Conservation (phyloP, 2,329 filamentous ascomycete genomes). For the Xylariales sp. region DNA sequence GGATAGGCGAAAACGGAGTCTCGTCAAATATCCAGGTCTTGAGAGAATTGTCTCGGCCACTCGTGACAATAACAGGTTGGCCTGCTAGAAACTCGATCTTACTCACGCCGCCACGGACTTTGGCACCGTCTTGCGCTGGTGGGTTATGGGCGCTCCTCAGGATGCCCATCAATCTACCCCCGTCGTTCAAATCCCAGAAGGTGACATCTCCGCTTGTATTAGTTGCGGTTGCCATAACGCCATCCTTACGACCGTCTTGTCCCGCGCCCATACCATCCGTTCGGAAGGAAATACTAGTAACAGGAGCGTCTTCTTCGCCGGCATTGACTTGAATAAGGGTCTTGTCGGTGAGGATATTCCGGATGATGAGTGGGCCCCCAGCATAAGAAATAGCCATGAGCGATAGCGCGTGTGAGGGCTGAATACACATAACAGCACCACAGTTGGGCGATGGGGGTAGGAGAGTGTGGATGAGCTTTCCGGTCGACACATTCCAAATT, state of each 20-base stretch:
- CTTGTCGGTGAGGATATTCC: conserved; percentile 84
- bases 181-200: conserved; percentile 94
- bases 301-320: conserved; percentile 70
- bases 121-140: conserved; percentile 64
- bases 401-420: conserved; percentile 85
- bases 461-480: conserved; percentile 90
- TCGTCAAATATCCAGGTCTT: conserved; percentile 98
- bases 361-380: conserved; percentile 80
- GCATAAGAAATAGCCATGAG: conserved; percentile 89
- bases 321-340: conserved; percentile 76
- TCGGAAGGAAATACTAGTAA: conserved; percentile 89
- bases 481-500: conserved; percentile 97
- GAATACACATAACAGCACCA: conserved; percentile 86
- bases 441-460: conserved; percentile 77
- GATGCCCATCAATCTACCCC: conserved; percentile 86
- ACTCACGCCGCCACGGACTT: conserved; percentile 81
- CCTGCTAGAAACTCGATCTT: conserved; percentile 89
- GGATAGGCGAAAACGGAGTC: conserved; percentile 86
- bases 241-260: conserved; percentile 83
- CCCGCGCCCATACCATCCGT: conserved; percentile 90
- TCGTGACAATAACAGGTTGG: conserved; percentile 90
- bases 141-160: conserved; percentile 89
- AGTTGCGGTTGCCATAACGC: conserved; percentile 94
- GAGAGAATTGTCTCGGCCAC: conserved; percentile 90
- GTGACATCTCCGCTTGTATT: conserved; percentile 85